Evolutionary conservation across 2,329 filamentous ascomycete genomes (phyloP).

Genomic region (Xylaria hypoxylon): DNA sequence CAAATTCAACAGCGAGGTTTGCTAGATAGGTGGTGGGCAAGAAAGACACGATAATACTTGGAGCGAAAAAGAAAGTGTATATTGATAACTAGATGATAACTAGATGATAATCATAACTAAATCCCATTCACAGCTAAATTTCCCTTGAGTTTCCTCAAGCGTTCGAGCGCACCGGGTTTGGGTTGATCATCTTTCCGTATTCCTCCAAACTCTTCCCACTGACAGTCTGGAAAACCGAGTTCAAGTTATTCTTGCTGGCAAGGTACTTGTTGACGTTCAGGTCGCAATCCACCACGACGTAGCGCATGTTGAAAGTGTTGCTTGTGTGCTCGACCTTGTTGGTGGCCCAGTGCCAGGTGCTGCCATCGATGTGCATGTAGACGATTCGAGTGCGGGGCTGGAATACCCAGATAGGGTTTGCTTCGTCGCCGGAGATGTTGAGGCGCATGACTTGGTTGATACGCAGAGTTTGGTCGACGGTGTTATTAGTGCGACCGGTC

Average conservation of each 20-base stretch:
- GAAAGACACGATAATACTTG: too few relatives aligned
- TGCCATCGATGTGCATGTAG: slow-evolving; percentile 2
- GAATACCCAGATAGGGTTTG: not conserved
- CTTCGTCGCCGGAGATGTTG: not conserved
- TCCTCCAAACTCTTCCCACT: not conserved
- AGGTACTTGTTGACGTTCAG: slow-evolving; percentile 6
- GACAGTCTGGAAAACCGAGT: not conserved
- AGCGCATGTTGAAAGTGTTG: slow-evolving; percentile 2
- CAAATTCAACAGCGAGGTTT: too few relatives aligned
- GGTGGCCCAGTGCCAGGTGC: slow-evolving; percentile 5
- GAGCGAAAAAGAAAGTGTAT: too few relatives aligned
- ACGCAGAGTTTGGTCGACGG: not conserved
- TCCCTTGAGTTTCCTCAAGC: too few relatives aligned
- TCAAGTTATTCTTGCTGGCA: not conserved
- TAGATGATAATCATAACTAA: too few relatives aligned
- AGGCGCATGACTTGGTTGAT: slow-evolving; percentile 3
- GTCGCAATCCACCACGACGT: slow-evolving; percentile 1
- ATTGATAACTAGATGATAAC: too few relatives aligned
- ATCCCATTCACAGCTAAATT: too few relatives aligned
- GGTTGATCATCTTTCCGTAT: not conserved
- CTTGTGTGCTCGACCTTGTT: not conserved
- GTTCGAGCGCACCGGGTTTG: not conserved
- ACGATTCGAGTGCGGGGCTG: slow-evolving; percentile 3
- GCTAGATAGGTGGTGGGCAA: too few relatives aligned
- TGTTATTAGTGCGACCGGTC: not conserved